Percentiles rank a stretch among this genome's conserved stretches.
phyloP scores from a whole-genome alignment of 805 yeast species.

The Naumovozyma castellii region DNA sequence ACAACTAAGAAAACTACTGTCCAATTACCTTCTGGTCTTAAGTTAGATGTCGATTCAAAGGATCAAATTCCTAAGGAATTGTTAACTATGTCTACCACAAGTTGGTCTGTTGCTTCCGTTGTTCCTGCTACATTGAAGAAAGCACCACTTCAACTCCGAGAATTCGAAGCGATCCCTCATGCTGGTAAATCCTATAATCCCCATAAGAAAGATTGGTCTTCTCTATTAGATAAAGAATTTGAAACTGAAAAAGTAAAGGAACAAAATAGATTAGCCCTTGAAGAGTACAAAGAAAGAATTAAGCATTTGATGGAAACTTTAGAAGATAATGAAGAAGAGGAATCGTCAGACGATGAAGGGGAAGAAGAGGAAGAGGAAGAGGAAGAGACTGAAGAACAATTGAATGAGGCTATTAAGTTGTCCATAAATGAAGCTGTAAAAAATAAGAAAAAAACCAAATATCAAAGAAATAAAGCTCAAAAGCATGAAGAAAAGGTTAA shows the following conservation, averaged over 20 bases:
- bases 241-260: constrained; percentile 58
- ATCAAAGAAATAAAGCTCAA: constrained; percentile 64
- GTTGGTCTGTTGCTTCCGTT: constrained; percentile 44
- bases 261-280: constrained; percentile 48
- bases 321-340: constrained; percentile 41
- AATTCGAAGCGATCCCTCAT: constrained; percentile 48
- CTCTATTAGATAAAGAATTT: constrained; percentile 57
- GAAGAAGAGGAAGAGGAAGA: constrained; percentile 30
- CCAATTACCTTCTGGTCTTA: constrained; percentile 24
- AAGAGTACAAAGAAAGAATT: constrained; percentile 55
- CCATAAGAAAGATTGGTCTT: constrained; percentile 71
- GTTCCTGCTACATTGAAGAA: constrained; percentile 47
- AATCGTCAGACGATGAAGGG: constrained; percentile 29
- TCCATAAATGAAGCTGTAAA: constrained; percentile 67
- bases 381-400: constrained; percentile 28
- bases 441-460: constrained; percentile 62
- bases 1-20: constrained; percentile 7
- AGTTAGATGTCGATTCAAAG: constrained; percentile 14
- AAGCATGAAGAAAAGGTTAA: constrained; percentile 50
- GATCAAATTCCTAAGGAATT: constrained; percentile 34
- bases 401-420: constrained; percentile 34
- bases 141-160: constrained; percentile 45
- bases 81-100: constrained; percentile 31
- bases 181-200: constrained; percentile 92
- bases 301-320: constrained; percentile 53